Percentiles rank a stretch among this genome's conserved stretches.
phyloP scores from a whole-genome alignment of 306 rosid species.

The Cucumis sativus region DNA sequence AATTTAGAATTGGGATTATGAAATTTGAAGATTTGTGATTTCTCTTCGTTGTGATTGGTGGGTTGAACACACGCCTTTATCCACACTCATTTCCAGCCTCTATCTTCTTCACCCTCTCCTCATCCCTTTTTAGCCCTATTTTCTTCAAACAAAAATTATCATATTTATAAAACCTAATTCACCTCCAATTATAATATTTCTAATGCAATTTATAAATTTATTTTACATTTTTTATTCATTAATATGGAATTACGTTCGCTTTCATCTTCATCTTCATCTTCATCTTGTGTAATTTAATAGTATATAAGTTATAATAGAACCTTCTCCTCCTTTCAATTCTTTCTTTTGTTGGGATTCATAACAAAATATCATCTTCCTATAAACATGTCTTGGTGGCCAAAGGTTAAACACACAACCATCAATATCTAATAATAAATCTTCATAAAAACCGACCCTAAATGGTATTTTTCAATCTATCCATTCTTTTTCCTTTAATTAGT shows the following conservation, averaged over 20 bases:
- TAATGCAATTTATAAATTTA: too few relatives aligned
- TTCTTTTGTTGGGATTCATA: neutral
- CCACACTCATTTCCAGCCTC: constrained; percentile 47
- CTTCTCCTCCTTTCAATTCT: neutral
- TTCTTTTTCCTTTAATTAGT: too few relatives aligned
- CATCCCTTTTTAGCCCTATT: neutral
- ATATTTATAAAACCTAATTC: too few relatives aligned
- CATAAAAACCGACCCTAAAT: too few relatives aligned
- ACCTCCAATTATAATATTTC: too few relatives aligned
- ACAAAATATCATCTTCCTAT: neutral
- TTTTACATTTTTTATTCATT: too few relatives aligned
- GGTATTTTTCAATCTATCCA: too few relatives aligned
- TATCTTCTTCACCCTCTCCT: neutral
- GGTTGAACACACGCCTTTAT: constrained; percentile 54
- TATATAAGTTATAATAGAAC: neutral
- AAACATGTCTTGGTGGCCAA: neutral
- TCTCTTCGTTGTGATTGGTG: constrained; percentile 58
- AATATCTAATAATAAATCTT: neutral
- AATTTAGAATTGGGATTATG: neutral
- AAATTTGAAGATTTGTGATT: constrained; percentile 30
- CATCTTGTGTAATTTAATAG: too few relatives aligned
- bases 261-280: too few relatives aligned
- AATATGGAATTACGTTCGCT: too few relatives aligned
- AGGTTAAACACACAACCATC: neutral
- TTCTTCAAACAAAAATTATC: neutral